Evolutionary conservation across 2,329 filamentous ascomycete species (phyloP).

Genomic region (Fusarium beomiforme): DNA sequence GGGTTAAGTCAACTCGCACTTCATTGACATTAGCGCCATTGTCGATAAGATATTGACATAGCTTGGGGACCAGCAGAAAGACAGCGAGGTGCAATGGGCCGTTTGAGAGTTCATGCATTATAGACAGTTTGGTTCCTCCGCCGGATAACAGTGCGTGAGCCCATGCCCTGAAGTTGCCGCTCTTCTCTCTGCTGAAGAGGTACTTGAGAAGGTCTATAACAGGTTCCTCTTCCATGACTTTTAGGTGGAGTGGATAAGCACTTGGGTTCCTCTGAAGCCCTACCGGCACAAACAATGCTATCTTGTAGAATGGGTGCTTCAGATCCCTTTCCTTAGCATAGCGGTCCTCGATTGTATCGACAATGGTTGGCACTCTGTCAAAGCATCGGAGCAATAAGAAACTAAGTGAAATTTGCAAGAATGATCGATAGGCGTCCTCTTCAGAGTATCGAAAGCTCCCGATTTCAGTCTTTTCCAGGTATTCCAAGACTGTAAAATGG

Average conservation of each 20-base stretch:
- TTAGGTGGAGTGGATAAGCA: not conserved
- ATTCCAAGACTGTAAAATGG: constrained; percentile 21
- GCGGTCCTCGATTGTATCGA: not conserved
- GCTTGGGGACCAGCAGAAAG: too few relatives aligned
- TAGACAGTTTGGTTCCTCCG: too few relatives aligned
- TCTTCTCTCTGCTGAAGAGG: not conserved
- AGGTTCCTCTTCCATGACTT: not conserved
- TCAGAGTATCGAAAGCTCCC: not conserved
- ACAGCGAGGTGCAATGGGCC: not conserved
- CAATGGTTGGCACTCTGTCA: not conserved
- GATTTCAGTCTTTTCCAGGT: not conserved
- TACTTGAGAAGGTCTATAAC: not conserved
- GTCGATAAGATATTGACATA: too few relatives aligned
- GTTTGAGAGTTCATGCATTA: not conserved
- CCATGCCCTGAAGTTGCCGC: not conserved
- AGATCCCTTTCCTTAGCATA: not conserved
- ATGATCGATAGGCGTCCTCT: not conserved
- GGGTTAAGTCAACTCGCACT: too few relatives aligned
- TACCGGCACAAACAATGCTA: not conserved
- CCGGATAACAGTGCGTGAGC: not conserved
- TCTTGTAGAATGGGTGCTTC: not conserved
- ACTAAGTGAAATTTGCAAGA: not conserved
- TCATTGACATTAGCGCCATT: too few relatives aligned
- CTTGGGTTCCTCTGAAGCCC: too few relatives aligned
- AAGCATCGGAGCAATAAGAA: not conserved